A percentile compares a stretch with the other conserved stretches of the same genome.
phyloP scores from a whole-genome alignment of 345 rosid genomes.

The Rhizophora apiculata region DNA sequence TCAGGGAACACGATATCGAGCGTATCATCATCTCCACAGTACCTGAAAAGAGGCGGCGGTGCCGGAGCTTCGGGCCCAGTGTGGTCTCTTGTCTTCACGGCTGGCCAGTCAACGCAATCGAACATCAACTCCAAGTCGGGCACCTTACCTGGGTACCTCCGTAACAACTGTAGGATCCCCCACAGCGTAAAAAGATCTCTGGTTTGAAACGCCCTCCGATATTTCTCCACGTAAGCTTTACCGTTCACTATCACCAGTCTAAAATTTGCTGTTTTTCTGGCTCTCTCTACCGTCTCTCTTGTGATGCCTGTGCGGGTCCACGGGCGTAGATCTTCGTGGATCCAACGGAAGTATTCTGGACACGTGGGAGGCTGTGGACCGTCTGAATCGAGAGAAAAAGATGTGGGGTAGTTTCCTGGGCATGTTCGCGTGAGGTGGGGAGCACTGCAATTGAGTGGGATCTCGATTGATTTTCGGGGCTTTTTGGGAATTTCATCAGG shows the following conservation, averaged over 20 bases:
- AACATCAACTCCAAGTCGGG: slow-evolving; percentile 35
- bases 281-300: slow-evolving; percentile 21
- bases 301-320: slow-evolving; percentile 30
- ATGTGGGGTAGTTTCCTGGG: slow-evolving; percentile 38
- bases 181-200: slow-evolving; percentile 29
- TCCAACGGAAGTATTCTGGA: slow-evolving; percentile 30
- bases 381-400: slow-evolving; percentile 16
- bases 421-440: slow-evolving; percentile 33
- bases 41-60: slow-evolving; percentile 32
- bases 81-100: slow-evolving; percentile 4
- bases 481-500: slow-evolving; percentile 8
- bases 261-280: slow-evolving; percentile 21
- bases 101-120: slow-evolving; percentile 32
- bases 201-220: slow-evolving; percentile 15
- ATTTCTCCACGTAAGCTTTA: slow-evolving; percentile 22
- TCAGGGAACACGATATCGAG: slow-evolving; percentile 30
- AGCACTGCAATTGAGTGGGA: slow-evolving; percentile 50
- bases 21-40: slow-evolving; percentile 22
- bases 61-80: slow-evolving; percentile 4
- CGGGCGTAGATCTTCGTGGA: slow-evolving; percentile 27
- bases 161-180: slow-evolving; percentile 28
- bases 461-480: slow-evolving; percentile 20
- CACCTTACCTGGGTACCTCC: slow-evolving; percentile 29
- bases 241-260: slow-evolving; percentile 18
- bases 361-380: slow-evolving; percentile 14